Conservation (phyloP, 805 yeast genomes). For the Candida sithepensis region DNA sequence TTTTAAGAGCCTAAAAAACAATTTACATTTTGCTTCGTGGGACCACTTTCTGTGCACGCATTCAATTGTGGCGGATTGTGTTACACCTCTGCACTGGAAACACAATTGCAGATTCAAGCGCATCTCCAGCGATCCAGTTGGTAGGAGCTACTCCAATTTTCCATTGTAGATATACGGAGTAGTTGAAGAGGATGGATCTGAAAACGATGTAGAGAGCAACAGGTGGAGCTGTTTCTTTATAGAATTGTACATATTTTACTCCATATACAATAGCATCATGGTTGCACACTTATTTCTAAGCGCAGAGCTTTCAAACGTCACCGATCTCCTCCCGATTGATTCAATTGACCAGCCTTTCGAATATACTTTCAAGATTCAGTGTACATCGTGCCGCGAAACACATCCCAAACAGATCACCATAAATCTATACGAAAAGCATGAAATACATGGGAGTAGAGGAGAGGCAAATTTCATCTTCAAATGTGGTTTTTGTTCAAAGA, state of each 20-base stretch:
- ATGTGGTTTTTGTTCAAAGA: constrained; percentile 27
- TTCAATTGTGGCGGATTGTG: background rate
- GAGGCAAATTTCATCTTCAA: constrained; percentile 77
- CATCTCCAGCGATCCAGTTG: too few relatives aligned
- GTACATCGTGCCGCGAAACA: constrained; percentile 74
- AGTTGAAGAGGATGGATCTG: too few relatives aligned
- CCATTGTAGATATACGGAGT: too few relatives aligned
- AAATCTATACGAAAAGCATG: constrained; percentile 63
- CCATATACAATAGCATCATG: constrained; percentile 15
- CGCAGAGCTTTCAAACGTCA: constrained; percentile 36
- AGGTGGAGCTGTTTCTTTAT: too few relatives aligned
- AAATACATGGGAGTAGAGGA: constrained; percentile 69
- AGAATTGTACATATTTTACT: too few relatives aligned
- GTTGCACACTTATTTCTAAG: constrained; percentile 28
- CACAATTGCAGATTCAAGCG: too few relatives aligned
- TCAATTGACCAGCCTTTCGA: constrained; percentile 59
- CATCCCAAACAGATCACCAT: constrained; percentile 71
- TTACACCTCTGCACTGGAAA: too few relatives aligned
- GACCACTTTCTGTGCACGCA: background rate
- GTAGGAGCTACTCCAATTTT: too few relatives aligned
- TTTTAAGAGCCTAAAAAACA: background rate
- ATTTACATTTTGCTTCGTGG: background rate
- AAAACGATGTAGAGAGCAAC: too few relatives aligned
- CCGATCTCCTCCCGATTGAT: constrained; percentile 51
- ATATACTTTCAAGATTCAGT: constrained; percentile 68